Evolutionary conservation across 345 rosid species (phyloP), one percentile per base, ranked within the genome.

Genomic region (Salix udensis): DNA sequence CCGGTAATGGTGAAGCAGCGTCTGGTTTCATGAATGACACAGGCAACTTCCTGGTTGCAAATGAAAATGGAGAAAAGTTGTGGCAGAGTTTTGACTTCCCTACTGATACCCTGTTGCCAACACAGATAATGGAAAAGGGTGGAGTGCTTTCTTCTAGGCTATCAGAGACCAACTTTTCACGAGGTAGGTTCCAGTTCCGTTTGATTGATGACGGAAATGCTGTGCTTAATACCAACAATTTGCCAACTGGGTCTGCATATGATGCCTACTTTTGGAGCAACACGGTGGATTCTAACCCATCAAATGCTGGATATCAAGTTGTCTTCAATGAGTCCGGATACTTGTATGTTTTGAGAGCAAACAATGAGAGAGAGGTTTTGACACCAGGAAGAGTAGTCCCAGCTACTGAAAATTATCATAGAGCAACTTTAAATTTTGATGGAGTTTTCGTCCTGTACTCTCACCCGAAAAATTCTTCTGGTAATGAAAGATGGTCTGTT

Each of bases 251-350:
- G 31, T 13, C 3, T 31, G 6, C 65, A 11, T 52, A 71, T 14
- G 44, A 53, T 0, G 28, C 46, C 7, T 71, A 71, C 58, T 71
- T 16, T 71, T 7, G 21, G 21, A 53, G 42, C 23, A 34, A 21
- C 42, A 71, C 64, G n/a, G 65, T 53, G 21, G 65, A n/a, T 50
- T 31, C 65, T 19, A 11, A 71, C 10, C 3, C 7, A 18, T 34
- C 46, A 15, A 70, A 46, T 70, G 12, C 74, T 16, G 74, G 74
- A 5, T 3, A 50, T n/a, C 64, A 1, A 40, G 15, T 68, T 52
- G 16, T 68, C 16, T 68, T 68, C 53, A 68, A 68, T 42, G 50
- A 42, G 60, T 70, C 74, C 5, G 74, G 74, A 12, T 71, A 71
- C 46, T 18, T 71, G 64, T 71, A 50, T 36, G 44, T 71, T 15